Base-by-base conservation (phyloP, 2,329 filamentous ascomycete species). In the Aspergillus brunneoviolaceus region DNA sequence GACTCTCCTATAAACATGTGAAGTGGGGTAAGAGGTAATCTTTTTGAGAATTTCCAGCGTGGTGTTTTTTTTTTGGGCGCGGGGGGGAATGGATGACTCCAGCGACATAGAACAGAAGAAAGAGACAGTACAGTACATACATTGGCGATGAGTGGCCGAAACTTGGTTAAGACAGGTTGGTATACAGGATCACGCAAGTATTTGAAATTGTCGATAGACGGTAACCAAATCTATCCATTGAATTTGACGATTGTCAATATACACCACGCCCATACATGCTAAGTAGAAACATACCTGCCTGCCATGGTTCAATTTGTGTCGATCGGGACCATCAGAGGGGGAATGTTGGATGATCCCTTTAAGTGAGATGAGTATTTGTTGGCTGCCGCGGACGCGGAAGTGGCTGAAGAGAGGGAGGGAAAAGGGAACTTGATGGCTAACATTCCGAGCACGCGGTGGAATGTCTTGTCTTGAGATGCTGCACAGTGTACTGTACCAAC, bases 1-100 rank as follows among this genome's bases (percentile, higher is more conserved):
- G 67, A 69, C 67, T 19, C 57, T 76, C 33, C 60, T 73, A 47
- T 73, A 60, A 64, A 55, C 45, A 31, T n/a, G 21, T 48, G 29
- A 45, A 19, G 16, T 5, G 9, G 56, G 21, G 53, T 12, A 16
- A 35, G 27, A 29, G 31, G 25, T 31, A 19, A 49, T 48, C n/a
- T 29, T 48, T 19, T 29, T 52, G 33, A 14, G 35, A 51, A 47
- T 58, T 42, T 45, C 5, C 39, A 45, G 39, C 39, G 39, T 45
- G 39, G 39, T 45, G 12, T n/a, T 45, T 14, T 45, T 60, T 51
- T 35, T 35, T 16, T 12, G 7, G 27, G 27, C 27, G 7, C n/a
- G 27, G 27, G 27, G 27, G 27, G 7, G 7, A 12, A 35, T 35
- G 33, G 12, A 35, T 35, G 33, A 35, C 14, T 35, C 11, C 14